Base-by-base conservation (phyloP, 208 protist genomes). In the Leishmania gerbilli region DNA sequence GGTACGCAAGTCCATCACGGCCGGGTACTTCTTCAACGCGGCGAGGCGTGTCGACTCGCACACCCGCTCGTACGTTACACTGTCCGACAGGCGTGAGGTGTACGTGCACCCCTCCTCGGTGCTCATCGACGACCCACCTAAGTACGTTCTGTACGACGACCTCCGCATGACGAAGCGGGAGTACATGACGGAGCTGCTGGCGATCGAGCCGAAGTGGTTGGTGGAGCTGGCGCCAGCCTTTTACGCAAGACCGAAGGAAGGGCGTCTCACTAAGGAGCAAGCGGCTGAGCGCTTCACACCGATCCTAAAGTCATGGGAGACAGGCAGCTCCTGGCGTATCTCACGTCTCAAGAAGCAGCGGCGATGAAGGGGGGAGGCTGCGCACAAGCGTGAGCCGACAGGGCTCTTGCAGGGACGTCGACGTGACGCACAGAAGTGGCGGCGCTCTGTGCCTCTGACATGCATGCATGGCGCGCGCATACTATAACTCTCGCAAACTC, bases 1-100 rank as follows among this genome's bases (percentile, higher is more conserved):
- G 67, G 93, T 99, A 58, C 94, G 98, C 51, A 97, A 97, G 51
- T 99, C 99, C 34, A 94, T 99, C 85, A 94, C 92, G 15, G 96
- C 95, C 13, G 99, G 99, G 21, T 99, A 99, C 92, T 99, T 99
- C 90, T 95, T 96, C 69, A 93, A 99, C 87, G 99, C 98, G 1
- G 98, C 99, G 1, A 96, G 93, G 80, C 97, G 97, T 81, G 88
- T 96, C 34, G 92, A 94, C 79, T 90, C 89, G 49, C 87, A 95
- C 83, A 90, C 92, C 6, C 88, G 91, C 47, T 90, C 91, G 53
- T 98, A 96, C 87, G 93, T 93, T 42, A 96, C 93, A 40, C 71
- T 98, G 27, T 85, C 93, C n/a, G 95, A 98, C 74, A 91, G 92
- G n/a, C 88, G 92, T 24, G 95, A 98, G 85, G 95, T 97, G 40